A percentile compares a stretch with the other conserved stretches of the same genome.
Evolutionary conservation across 2,329 filamentous ascomycete species (phyloP).

Genomic region (Monilinia vaccinii-corymbosi): DNA sequence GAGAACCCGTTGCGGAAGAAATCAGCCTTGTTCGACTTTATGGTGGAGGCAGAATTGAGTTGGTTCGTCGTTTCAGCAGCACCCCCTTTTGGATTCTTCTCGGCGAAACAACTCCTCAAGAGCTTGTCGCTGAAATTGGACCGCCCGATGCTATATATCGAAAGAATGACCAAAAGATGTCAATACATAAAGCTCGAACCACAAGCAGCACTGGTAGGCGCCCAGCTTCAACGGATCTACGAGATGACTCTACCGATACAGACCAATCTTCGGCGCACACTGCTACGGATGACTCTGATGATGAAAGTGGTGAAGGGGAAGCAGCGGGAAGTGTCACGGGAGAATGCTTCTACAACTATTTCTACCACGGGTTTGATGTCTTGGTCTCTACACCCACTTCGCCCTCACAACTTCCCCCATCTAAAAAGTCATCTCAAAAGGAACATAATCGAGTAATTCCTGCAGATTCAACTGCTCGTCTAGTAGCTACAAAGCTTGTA

Average conservation of each 20-base stretch:
- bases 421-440: constrained; percentile 25
- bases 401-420: constrained; percentile 55
- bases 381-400: constrained; percentile 70
- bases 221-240: constrained; percentile 32
- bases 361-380: constrained; percentile 88
- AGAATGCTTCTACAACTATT: constrained; percentile 96
- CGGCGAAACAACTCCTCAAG: constrained; percentile 84
- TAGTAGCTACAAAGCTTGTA: constrained; percentile 86
- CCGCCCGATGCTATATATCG: constrained; percentile 91
- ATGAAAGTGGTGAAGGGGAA: constrained; percentile 53
- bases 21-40: constrained; percentile 71
- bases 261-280: constrained; percentile 68
- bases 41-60: constrained; percentile 68
- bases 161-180: constrained; percentile 81
- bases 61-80: constrained; percentile 62
- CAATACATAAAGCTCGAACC: constrained; percentile 63
- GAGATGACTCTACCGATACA: constrained; percentile 57
- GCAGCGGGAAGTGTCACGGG: constrained; percentile 46
- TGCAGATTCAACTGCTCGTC: constrained; percentile 42
- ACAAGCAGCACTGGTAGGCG: constrained; percentile 42
- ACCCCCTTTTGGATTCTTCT: constrained; percentile 63
- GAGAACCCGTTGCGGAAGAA: constrained; percentile 80
- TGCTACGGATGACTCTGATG: constrained; percentile 58
- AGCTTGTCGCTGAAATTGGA: constrained; percentile 81
- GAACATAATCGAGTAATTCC: constrained; percentile 20